Evolutionary conservation across 2,329 filamentous ascomycete genomes (phyloP), one percentile per base, ranked within the genome.

Genomic region (Fusarium newnesense): DNA sequence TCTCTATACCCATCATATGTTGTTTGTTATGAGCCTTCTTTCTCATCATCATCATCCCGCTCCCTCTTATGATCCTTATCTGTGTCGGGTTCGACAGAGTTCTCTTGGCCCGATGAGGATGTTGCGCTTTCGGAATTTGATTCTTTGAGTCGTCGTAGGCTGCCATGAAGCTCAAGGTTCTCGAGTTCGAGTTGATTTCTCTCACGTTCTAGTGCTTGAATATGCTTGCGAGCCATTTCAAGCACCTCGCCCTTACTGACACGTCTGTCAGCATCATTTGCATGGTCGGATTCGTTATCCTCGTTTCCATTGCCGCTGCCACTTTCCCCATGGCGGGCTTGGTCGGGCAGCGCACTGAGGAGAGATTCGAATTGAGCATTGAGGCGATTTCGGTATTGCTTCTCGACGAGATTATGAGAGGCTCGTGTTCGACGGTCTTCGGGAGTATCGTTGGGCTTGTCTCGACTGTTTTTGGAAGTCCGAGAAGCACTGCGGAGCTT

Each of bases 181-280:
- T 78, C 76, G 30, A 69, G 68, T 28, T 78, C 76, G 13, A 78
- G 61, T 43, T 74, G 59, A 19, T 64, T 67, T 30, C 76, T 72
- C 56, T 78, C 76, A 16, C 62, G 75, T 34, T 78, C 76, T 13
- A 78, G 72, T 24, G 67, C 43, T 60, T 77, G 32, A 56, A 78
- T 78, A 53, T 78, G 76, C 60, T 68, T 78, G 30, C 76, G 75
- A 34, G 76, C 76, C 75, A 78, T 78, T 50, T 78, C 76, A 32
- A 78, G 72, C n/a, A 78, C 76, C 46, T 78, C 76, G 18, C 76
- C 76, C 42, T 78, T 78, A 53, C 76, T 78, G 32, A 78, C 76
- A 28, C 76, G 69, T 24, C 68, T 67, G 52, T 78, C 76, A 42
- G 67, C 68, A 28, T 78, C 76, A 21, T 67, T 75, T 18, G 67